Evolutionary conservation across 2,329 filamentous ascomycete species (phyloP).

Genomic region (Talaromyces atroroseus): DNA sequence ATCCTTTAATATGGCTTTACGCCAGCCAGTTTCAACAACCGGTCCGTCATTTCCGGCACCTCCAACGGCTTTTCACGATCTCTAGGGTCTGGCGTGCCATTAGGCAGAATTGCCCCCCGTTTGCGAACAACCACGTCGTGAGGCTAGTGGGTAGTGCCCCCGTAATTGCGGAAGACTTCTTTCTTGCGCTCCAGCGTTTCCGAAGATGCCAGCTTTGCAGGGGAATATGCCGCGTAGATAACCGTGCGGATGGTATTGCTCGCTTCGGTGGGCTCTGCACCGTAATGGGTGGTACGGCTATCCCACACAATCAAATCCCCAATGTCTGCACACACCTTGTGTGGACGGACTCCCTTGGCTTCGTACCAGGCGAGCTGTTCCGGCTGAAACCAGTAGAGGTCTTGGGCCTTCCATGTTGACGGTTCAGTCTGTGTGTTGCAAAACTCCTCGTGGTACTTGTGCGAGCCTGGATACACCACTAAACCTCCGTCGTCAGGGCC

Average conservation of each 20-base stretch:
- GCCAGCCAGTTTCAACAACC: slow-evolving; percentile 26
- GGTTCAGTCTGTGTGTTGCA: slow-evolving; percentile 21
- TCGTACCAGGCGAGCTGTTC: slow-evolving; percentile 28
- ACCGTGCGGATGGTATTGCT: neutral
- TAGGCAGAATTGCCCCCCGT: neutral
- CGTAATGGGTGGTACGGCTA: slow-evolving; percentile 19
- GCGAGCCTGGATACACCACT: slow-evolving; percentile 23
- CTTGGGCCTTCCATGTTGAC: slow-evolving; percentile 13
- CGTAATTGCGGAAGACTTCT: slow-evolving; percentile 21
- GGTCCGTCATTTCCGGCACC: slow-evolving; percentile 27
- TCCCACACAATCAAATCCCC: slow-evolving; percentile 43
- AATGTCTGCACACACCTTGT: slow-evolving; percentile 38
- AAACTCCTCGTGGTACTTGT: slow-evolving; percentile 25
- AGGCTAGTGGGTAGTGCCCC: slow-evolving; percentile 29
- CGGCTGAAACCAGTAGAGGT: slow-evolving; percentile 21
- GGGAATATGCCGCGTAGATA: neutral
- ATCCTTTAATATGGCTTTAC: slow-evolving; percentile 12
- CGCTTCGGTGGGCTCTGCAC: neutral
- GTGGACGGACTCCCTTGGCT: slow-evolving; percentile 19
- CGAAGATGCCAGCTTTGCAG: slow-evolving; percentile 11
- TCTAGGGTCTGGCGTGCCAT: slow-evolving; percentile 28
- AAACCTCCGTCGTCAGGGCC: slow-evolving; percentile 27
- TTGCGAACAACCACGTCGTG: slow-evolving; percentile 29
- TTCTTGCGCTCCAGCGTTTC: slow-evolving; percentile 23
- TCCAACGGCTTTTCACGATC: slow-evolving; percentile 30